A percentile compares a stretch with the other conserved stretches of the same genome.
Evolutionary conservation across 352 stramenopile genomes (phyloP).

Genomic region (Globisporangium orthogonon): DNA sequence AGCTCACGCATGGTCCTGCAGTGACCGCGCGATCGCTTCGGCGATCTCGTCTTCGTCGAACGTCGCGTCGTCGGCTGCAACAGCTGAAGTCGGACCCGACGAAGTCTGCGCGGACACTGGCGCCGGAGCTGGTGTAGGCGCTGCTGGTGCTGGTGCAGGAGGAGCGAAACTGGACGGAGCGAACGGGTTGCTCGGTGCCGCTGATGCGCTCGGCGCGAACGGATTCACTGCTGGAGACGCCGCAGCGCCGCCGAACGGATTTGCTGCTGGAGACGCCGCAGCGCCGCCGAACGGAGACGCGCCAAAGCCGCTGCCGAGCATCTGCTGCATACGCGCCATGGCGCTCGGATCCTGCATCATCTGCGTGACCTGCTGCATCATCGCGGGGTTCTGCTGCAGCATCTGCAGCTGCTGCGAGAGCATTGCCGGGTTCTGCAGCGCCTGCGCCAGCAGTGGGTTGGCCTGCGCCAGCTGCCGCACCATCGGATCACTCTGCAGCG

Average conservation of each 20-base stretch:
- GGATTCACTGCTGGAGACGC: constrained; percentile 24
- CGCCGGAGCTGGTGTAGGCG: constrained; percentile 6
- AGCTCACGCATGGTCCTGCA: constrained; percentile 49
- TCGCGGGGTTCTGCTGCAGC: constrained; percentile 70
- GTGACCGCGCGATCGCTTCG: constrained; percentile 63
- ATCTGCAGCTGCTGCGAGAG: constrained; percentile 58
- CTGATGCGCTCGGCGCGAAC: constrained; percentile 14
- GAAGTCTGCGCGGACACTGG: constrained; percentile 7
- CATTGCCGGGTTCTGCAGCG: constrained; percentile 67
- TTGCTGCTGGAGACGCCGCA: constrained; percentile 10
- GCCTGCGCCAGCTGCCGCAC: constrained; percentile 76
- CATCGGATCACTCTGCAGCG: constrained; percentile 58
- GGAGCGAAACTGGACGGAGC: constrained; percentile 6
- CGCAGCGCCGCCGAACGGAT: constrained; percentile 23
- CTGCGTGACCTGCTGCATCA: constrained; percentile 78
- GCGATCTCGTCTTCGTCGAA: constrained; percentile 81
- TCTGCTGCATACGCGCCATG: constrained; percentile 67
- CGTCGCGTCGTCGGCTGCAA: constrained; percentile 14
- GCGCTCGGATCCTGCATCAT: constrained; percentile 76
- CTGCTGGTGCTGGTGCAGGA: constrained; percentile 7
- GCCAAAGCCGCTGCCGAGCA: constrained; percentile 29
- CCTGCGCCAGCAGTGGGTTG: constrained; percentile 77
- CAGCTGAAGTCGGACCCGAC: constrained; percentile 8
- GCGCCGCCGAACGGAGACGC: constrained; percentile 24
- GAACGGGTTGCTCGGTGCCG: constrained; percentile 21